These are phyloP conservation scores for Cordyceps pruinosa DNA, from an alignment of 2,329 filamentous ascomycete genomes.

Conservation along the genomic window DNA sequence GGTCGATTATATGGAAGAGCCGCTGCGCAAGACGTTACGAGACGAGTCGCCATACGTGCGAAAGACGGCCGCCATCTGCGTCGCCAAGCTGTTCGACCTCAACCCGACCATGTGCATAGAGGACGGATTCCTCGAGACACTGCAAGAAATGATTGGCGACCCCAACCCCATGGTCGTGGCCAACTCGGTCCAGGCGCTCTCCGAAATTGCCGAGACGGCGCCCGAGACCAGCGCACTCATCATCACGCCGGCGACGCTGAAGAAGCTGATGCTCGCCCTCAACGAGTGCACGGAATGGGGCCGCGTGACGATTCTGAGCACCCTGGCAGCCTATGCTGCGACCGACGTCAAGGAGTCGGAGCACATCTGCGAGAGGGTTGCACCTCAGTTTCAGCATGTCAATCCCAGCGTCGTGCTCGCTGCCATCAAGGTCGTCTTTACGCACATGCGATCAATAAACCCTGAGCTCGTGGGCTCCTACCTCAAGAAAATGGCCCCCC, in stretches of 20 bases:
- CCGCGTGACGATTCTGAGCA: conserved; percentile 84
- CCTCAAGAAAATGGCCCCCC: conserved; percentile 97
- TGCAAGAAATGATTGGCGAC: conserved; percentile 95
- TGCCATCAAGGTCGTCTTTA: conserved; percentile 96
- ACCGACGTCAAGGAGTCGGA: conserved; percentile 91
- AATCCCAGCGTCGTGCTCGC: conserved; percentile 94
- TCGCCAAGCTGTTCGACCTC: conserved; percentile 94
- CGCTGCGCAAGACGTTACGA: conserved; percentile 85
- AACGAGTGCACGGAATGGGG: conserved; percentile 99
- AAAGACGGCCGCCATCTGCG: conserved; percentile 95
- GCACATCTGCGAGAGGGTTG: conserved; percentile 94
- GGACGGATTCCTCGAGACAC: conserved; percentile 87
- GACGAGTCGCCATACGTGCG: conserved; percentile 98
- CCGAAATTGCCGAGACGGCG: conserved; percentile 83
- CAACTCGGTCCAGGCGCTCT: conserved; percentile 89
- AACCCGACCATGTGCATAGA: conserved; percentile 90
- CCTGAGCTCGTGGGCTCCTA: conserved; percentile 76
- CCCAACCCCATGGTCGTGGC: conserved; percentile 99
- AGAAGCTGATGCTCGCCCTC: conserved; percentile 92
- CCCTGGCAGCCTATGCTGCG: conserved; percentile 80
- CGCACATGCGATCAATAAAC: conserved; percentile 84
- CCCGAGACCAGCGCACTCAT: conserved; percentile 84
- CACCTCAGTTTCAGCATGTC: conserved; percentile 96
- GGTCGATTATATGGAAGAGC: conserved; percentile 99
- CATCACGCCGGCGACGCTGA: conserved; percentile 74